Evolutionary conservation across 1,139 yeast species (phyloP).

Genomic region (Scheffersomyces segobiensis): DNA sequence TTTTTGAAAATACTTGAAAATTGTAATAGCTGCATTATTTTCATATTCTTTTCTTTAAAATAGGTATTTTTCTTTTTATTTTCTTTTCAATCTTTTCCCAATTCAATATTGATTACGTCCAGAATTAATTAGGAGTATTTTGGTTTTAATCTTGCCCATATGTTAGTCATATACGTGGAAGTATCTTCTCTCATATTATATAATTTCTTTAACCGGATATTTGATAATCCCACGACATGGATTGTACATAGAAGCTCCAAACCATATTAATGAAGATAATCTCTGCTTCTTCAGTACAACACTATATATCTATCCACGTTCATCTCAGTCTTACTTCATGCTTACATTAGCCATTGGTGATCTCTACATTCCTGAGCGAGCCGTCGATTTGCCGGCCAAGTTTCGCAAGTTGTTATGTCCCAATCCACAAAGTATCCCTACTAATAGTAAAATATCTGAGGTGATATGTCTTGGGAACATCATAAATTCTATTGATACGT

Average conservation of each 20-base stretch:
- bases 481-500: slow-evolving; percentile 65
- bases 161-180: background rate
- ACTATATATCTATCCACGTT: slow-evolving; percentile 2
- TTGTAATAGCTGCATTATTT: too few relatives aligned
- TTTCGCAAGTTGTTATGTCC: slow-evolving; percentile 72
- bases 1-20: too few relatives aligned
- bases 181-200: background rate
- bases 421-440: slow-evolving; percentile 35
- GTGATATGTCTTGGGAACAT: slow-evolving; percentile 86
- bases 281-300: background rate
- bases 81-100: too few relatives aligned
- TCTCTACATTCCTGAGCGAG: slow-evolving; percentile 84
- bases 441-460: slow-evolving; percentile 72
- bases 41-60: too few relatives aligned
- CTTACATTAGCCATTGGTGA: slow-evolving; percentile 89
- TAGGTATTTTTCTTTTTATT: too few relatives aligned
- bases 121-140: too few relatives aligned
- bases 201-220: background rate
- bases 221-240: background rate
- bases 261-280: background rate
- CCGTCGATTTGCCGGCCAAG: slow-evolving; percentile 58
- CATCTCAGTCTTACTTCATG: slow-evolving; percentile 46
- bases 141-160: background rate
- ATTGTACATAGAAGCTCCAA: background rate
- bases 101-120: too few relatives aligned